Base-by-base conservation (phyloP, 2,329 filamentous ascomycete species). In the Lasiodiplodia citricola region DNA sequence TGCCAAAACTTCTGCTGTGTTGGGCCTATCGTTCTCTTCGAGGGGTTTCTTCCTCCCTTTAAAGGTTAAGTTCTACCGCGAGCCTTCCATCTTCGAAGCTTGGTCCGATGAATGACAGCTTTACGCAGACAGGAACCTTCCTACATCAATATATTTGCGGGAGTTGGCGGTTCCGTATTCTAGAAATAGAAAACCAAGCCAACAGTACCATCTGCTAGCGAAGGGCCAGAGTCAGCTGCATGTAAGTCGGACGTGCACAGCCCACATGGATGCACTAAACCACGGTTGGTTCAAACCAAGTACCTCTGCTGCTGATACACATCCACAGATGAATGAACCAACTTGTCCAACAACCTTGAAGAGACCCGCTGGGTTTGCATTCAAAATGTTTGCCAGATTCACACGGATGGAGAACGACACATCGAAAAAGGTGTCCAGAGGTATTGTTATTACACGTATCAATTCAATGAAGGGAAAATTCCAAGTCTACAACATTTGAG, bases 401-500 rank as follows among this genome's bases (percentile, higher is more conserved):
- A 10, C 13, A 41, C 38, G 0, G 13, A 41, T 16, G 13, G 28
- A 31, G n/a, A 54, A 21, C 3, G 23, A 25, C 18, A 37, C 16
- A 11, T 11, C 23, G n/a, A 13, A 37, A n/a, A 38, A 14, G 31
- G 18, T 7, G 14, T 52, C 4, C 21, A n/a, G 11, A 14, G 7
- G 21, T 58, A 13, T n/a, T 31, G 11, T 35, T 37, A 28, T 16
- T 64, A 64, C 47, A 64, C 8, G n/a, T 28, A 16, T 52, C 8
- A 37, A 64, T 52, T 54, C 18, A 14, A 16, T 54, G 25, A 8
- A 28, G n/a, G 25, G 14, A 28, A 54, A 8, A 41, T 23, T 38
- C n/a, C 44, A 52, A 21, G 60, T 64, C 60, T 64, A 64, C 18
- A 64, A 50, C 28, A 41, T 52, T 37, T 28, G 60, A 64, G 60